These are phyloP conservation scores for Parafenestella ontariensis DNA, from an alignment of 2,329 filamentous ascomycete species.

Conservation along the genomic window DNA sequence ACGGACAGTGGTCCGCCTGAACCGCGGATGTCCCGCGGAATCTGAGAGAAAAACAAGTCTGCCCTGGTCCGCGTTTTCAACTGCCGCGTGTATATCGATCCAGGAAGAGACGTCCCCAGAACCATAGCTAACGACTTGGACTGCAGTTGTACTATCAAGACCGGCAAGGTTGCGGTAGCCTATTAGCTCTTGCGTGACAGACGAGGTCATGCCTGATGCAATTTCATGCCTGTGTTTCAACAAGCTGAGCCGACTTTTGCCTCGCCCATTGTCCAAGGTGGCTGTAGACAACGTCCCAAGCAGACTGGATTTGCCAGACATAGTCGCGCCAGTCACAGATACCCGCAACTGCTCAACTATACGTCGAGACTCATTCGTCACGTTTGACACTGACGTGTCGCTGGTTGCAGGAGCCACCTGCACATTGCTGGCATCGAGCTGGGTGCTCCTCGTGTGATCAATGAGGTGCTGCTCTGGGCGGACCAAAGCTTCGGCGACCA, in stretches of 20 bases:
- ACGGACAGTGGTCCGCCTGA: conserved; percentile 84
- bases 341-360: conserved; percentile 74
- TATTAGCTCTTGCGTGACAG: conserved; percentile 90
- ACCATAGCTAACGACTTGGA: conserved; percentile 78
- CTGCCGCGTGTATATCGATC: conserved; percentile 88
- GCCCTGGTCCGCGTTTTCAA: conserved; percentile 71
- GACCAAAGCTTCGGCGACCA: conserved; percentile 91
- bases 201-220: conserved; percentile 89
- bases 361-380: conserved; percentile 9
- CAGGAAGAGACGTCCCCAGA: conserved; percentile 88
- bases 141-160: conserved; percentile 15
- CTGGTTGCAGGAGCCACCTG: not conserved
- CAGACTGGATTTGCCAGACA: conserved; percentile 90
- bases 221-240: conserved; percentile 95
- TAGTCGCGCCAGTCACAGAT: conserved; percentile 86
- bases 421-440: conserved; percentile 7
- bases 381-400: not conserved
- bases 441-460: conserved; percentile 19
- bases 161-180: conserved; percentile 67
- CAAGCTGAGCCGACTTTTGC: conserved; percentile 85
- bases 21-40: conserved; percentile 88
- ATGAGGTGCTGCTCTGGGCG: conserved; percentile 61
- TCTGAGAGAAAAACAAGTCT: conserved; percentile 89
- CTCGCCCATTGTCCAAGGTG: conserved; percentile 87
- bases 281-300: conserved; percentile 88